These are phyloP conservation scores for Neoascochyta sp. DNA, from an alignment of 2,329 filamentous ascomycete species.

Conservation along the genomic window DNA sequence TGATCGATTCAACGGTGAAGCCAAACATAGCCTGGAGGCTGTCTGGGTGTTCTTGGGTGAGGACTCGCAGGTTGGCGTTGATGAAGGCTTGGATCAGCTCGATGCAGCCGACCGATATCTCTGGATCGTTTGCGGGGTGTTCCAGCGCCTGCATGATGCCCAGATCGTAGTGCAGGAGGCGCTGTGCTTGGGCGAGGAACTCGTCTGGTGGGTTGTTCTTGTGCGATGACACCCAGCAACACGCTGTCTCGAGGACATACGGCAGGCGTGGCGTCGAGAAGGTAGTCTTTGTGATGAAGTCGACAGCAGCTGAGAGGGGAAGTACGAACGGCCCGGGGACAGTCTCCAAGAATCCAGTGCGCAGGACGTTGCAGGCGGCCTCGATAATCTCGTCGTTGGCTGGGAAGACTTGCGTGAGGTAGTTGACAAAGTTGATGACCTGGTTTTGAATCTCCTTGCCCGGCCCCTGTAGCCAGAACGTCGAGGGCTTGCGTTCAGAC, in stretches of 20 bases:
- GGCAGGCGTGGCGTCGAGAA: slow-evolving; percentile 64
- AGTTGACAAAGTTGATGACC: slow-evolving; percentile 51
- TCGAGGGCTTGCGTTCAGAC: slow-evolving; percentile 37
- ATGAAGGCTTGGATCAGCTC: slow-evolving; percentile 67
- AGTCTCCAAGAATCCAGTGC: slow-evolving; percentile 70
- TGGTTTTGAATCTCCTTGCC: slow-evolving; percentile 51
- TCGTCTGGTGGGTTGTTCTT: slow-evolving; percentile 43
- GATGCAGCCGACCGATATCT: slow-evolving; percentile 69
- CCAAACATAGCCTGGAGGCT: slow-evolving; percentile 65
- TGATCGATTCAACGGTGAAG: slow-evolving; percentile 67
- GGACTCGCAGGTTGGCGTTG: slow-evolving; percentile 56
- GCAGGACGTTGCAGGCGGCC: slow-evolving; percentile 66
- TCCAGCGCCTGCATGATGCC: slow-evolving; percentile 60
- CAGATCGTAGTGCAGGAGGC: slow-evolving; percentile 57
- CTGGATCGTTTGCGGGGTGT: slow-evolving; percentile 62
- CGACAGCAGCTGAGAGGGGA: slow-evolving; percentile 60
- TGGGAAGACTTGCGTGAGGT: slow-evolving; percentile 53
- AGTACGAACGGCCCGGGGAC: slow-evolving; percentile 76
- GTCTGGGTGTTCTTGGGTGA: slow-evolving; percentile 58
- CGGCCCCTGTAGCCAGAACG: slow-evolving; percentile 49
- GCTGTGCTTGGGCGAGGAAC: slow-evolving; percentile 26
- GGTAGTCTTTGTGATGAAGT: slow-evolving; percentile 60
- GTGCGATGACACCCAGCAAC: slow-evolving; percentile 56
- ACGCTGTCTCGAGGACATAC: slow-evolving; percentile 66
- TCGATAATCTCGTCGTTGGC: slow-evolving; percentile 66